phyloP scores from a whole-genome alignment of 2,329 filamentous ascomycete genomes.

The Aspergillus sp. region DNA sequence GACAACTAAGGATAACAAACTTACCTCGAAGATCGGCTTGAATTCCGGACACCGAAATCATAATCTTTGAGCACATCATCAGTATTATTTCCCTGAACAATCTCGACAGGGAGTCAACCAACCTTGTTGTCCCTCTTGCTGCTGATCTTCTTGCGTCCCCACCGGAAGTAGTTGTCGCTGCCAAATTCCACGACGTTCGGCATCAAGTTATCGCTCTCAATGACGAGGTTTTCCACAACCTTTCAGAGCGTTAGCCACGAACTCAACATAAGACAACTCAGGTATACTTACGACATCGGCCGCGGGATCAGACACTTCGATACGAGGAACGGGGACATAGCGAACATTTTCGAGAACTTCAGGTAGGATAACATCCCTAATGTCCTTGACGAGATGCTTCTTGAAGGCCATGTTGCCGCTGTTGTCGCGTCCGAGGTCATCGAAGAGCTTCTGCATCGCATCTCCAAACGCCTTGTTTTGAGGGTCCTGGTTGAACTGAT shows the following conservation, averaged over 20 bases:
- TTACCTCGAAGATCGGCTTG: conserved; percentile 78
- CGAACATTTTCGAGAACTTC: conserved; percentile 78
- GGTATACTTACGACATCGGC: conserved; percentile 64
- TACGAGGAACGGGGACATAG: conserved; percentile 90
- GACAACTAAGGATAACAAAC: background rate
- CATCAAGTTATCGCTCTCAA: conserved; percentile 95
- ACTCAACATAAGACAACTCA: no score
- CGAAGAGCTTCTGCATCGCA: conserved; percentile 81
- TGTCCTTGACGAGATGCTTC: conserved; percentile 84
- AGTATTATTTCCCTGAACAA: background rate
- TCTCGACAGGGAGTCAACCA: background rate
- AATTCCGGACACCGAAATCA: conserved; percentile 82
- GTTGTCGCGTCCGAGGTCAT: conserved; percentile 82
- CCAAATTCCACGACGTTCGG: conserved; percentile 87
- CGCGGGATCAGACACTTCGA: conserved; percentile 83
- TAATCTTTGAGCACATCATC: conserved; percentile 48
- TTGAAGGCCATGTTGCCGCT: conserved; percentile 88
- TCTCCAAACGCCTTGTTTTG: conserved; percentile 80
- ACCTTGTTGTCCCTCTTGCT: conserved; percentile 79
- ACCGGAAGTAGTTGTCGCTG: conserved; percentile 92
- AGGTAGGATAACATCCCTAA: conserved; percentile 84
- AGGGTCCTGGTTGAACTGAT: conserved; percentile 85
- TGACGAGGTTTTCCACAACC: conserved; percentile 87
- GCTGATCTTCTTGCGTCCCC: conserved; percentile 83
- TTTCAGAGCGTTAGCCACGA: conserved; percentile 20